A percentile compares a stretch with the other conserved stretches of the same genome.
Evolutionary conservation across 192 early-diverging fungal species (phyloP).

Genomic region (Cetraspora pellucida): DNA sequence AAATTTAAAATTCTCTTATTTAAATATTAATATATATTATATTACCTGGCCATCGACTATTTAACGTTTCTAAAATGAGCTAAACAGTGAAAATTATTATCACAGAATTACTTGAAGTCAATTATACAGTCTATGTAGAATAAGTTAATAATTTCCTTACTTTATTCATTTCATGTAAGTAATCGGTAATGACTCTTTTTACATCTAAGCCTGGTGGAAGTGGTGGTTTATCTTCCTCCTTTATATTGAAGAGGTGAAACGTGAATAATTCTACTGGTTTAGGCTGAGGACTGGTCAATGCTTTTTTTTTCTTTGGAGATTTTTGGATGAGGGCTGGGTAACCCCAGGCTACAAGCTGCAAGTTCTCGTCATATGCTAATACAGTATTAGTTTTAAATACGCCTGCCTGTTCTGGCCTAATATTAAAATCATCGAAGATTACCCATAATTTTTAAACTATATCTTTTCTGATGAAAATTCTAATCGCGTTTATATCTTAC

Average conservation of each 20-base stretch:
- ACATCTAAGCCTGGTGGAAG: conserved; percentile 54
- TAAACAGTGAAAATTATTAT: background rate
- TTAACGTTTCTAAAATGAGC: conserved; percentile 5
- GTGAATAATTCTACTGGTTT: conserved; percentile 46
- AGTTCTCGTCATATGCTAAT: conserved; percentile 27
- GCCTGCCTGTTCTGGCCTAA: conserved; percentile 9
- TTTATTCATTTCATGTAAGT: conserved; percentile 43
- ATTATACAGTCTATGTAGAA: background rate
- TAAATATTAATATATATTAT: background rate
- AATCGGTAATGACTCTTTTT: conserved; percentile 54
- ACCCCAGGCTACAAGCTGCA: conserved; percentile 20
- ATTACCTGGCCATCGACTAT: conserved; percentile 23
- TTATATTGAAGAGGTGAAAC: conserved; percentile 49
- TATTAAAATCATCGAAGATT: too few relatives aligned
- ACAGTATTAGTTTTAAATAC: conserved; percentile 30
- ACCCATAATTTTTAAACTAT: too few relatives aligned
- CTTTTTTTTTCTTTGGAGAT: conserved; percentile 11
- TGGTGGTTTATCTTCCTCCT: conserved; percentile 42
- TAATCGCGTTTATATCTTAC: too few relatives aligned
- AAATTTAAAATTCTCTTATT: background rate
- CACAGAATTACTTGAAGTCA: background rate
- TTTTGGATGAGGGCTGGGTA: conserved; percentile 25
- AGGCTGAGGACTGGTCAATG: background rate
- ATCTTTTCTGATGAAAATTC: too few relatives aligned
- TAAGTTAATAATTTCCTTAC: background rate